phyloP scores from a whole-genome alignment of 371 early-diverging fungal genomes.

The Rhizopus sp. region DNA sequence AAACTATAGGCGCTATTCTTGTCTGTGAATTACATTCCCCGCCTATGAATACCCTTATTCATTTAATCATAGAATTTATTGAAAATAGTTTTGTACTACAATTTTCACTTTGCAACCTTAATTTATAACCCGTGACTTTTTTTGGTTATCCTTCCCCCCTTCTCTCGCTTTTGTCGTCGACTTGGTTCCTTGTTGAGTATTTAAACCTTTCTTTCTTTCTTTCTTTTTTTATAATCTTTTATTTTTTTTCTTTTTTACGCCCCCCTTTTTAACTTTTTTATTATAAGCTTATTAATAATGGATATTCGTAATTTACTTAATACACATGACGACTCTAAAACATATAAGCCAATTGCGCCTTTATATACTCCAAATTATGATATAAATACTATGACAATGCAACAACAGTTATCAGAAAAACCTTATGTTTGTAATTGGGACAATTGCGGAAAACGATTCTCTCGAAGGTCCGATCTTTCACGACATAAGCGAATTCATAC shows the following conservation, averaged over 20 bases:
- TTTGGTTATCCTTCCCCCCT: neutral
- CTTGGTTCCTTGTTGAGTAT: no score
- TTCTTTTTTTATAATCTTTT: conserved; percentile 6
- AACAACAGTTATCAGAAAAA: conserved; percentile 32
- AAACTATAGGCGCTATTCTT: neutral
- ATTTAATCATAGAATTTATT: no score
- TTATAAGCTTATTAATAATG: conserved; percentile 27
- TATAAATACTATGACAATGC: neutral
- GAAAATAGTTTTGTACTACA: neutral
- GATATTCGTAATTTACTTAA: conserved; percentile 51
- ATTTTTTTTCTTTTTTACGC: conserved; percentile 14
- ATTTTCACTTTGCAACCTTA: neutral
- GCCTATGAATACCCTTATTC: neutral
- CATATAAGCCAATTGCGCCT: conserved; percentile 2
- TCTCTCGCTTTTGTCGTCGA: no score
- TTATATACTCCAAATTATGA: conserved; percentile 3
- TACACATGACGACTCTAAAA: conserved; percentile 21
- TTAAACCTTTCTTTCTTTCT: neutral
- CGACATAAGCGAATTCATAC: conserved; percentile 80
- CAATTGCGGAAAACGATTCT: conserved; percentile 71
- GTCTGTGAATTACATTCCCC: neutral
- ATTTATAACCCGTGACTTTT: neutral
- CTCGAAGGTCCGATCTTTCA: conserved; percentile 78
- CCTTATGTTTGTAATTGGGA: conserved; percentile 71
- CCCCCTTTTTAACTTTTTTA: conserved; percentile 5